phyloP scores from a whole-genome alignment of 2,329 filamentous ascomycete genomes.

The Diaporthe sp. region DNA sequence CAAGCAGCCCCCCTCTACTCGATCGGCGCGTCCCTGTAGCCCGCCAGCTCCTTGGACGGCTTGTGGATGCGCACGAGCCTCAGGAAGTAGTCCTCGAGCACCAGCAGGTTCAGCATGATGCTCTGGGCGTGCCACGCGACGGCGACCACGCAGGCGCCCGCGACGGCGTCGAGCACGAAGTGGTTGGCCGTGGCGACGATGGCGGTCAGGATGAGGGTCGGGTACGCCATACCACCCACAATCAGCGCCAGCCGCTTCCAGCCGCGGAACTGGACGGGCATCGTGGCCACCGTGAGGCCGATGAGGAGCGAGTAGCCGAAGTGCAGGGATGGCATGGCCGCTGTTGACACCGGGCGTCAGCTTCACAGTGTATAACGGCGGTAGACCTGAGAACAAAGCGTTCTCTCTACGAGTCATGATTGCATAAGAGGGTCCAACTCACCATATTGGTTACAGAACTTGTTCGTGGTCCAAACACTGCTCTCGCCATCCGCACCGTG shows the following conservation, averaged over 20 bases:
- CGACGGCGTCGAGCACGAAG: constrained; percentile 79
- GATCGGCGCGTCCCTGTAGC: constrained; percentile 2
- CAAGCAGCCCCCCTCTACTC: neutral
- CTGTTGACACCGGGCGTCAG: constrained; percentile 50
- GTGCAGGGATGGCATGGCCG: constrained; percentile 82
- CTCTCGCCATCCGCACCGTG: constrained; percentile 68
- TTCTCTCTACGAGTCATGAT: neutral
- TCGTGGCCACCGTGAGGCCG: constrained; percentile 76
- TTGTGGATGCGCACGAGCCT: constrained; percentile 75
- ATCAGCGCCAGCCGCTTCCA: constrained; percentile 63
- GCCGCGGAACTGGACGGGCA: constrained; percentile 70
- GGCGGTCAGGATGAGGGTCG: constrained; percentile 73
- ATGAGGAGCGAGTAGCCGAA: constrained; percentile 83
- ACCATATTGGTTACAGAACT: constrained; percentile 83
- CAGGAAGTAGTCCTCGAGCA: constrained; percentile 78
- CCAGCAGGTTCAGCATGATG: constrained; percentile 72
- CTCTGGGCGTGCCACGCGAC: constrained; percentile 72
- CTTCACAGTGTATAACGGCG: neutral
- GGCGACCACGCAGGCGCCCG: constrained; percentile 74
- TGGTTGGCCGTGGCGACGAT: constrained; percentile 82
- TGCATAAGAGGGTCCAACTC: constrained; percentile 45
- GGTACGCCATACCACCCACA: constrained; percentile 72
- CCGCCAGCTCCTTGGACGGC: constrained; percentile 52
- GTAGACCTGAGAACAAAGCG: neutral
- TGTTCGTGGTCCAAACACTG: constrained; percentile 80